Evolutionary conservation across 2,329 filamentous ascomycete species (phyloP), one percentile per base, ranked within the genome.

Genomic region (Massarina eburnea): DNA sequence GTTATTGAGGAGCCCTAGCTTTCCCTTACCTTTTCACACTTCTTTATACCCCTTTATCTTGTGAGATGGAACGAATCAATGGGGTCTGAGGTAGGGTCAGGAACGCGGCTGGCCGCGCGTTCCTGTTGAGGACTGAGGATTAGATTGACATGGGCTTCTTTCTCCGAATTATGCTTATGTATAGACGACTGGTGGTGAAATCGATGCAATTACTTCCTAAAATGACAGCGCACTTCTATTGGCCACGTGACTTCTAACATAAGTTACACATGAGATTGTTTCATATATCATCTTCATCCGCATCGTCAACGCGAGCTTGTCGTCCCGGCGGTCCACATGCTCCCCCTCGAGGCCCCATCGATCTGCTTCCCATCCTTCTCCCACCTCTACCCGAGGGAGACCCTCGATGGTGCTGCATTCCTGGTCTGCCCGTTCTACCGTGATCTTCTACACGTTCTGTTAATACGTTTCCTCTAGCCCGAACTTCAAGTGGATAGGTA

Each of bases 1-100:
- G 52, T 55, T 52, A 50, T 19, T 52, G 49, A 55, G 39, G 46
- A 50, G 49, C 46, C 32, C 32, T 17, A n/a, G 10, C 22, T 17
- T 39, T 47, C 37, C 14, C n/a, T 26, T 8, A 18, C 7, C 14
- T 27, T 15, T 32, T 17, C 39, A 36, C 41, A 36, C 18, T 27
- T 41, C n/a, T 15, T 21, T 19, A 27, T 30, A 9, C 14, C 18
- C 20, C 18, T 30, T 37, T 30, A 15, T 14, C 8, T 14, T 34
- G 27, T 8, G n/a, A 14, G 27, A 30, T 14, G 12, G 27, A 7
- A 26, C 24, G 24, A 34, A 34, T 17, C 9, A 36, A 36, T 20
- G 34, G 12, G 17, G 9, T 36, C 8, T 20, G 18, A 14, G 27
- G 27, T 8, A n/a, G n/a, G n/a, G n/a, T n/a, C n/a, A n/a, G n/a